phyloP scores from a whole-genome alignment of 192 early-diverging fungal genomes.

The Coemansia sp. region DNA sequence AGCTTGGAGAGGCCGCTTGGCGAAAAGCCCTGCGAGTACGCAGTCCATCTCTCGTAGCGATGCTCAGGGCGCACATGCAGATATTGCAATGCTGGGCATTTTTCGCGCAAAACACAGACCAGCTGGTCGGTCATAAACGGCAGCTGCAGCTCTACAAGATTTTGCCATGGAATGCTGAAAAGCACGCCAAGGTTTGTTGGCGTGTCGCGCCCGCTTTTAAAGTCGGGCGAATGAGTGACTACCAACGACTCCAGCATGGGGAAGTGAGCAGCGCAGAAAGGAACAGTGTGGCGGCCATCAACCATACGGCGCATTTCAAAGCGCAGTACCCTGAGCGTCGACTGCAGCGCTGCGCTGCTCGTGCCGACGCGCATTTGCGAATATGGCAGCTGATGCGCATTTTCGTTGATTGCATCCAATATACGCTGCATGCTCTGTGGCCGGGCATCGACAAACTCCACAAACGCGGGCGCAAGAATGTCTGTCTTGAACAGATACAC shows the following conservation, averaged over 20 bases:
- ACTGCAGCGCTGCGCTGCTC: constrained; percentile 35
- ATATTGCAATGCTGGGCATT: constrained; percentile 42
- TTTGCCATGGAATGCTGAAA: constrained; percentile 40
- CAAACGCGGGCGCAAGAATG: constrained; percentile 29
- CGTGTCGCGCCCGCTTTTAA: constrained; percentile 20
- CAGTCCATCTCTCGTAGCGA: constrained; percentile 53
- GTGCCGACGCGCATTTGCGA: constrained; percentile 41
- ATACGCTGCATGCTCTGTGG: constrained; percentile 36
- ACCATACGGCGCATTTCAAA: constrained; percentile 45
- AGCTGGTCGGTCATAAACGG: constrained; percentile 45
- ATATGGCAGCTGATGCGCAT: constrained; percentile 34
- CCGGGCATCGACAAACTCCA: constrained; percentile 33
- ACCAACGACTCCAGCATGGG: constrained; percentile 41
- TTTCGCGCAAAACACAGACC: constrained; percentile 24
- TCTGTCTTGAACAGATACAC: constrained; percentile 47
- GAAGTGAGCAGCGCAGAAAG: constrained; percentile 50
- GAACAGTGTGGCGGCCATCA: constrained; percentile 28
- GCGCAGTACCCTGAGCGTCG: constrained; percentile 34
- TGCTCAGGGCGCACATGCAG: constrained; percentile 37
- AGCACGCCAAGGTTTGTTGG: constrained; percentile 44
- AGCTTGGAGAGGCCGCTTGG: constrained; percentile 32
- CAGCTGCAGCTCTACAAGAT: constrained; percentile 40
- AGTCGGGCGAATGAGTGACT: constrained; percentile 44
- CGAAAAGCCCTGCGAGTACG: constrained; percentile 41
- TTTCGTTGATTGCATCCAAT: constrained; percentile 39